phyloP scores from a whole-genome alignment of 106 monocot genomes.

The Vanilla planifolia region DNA sequence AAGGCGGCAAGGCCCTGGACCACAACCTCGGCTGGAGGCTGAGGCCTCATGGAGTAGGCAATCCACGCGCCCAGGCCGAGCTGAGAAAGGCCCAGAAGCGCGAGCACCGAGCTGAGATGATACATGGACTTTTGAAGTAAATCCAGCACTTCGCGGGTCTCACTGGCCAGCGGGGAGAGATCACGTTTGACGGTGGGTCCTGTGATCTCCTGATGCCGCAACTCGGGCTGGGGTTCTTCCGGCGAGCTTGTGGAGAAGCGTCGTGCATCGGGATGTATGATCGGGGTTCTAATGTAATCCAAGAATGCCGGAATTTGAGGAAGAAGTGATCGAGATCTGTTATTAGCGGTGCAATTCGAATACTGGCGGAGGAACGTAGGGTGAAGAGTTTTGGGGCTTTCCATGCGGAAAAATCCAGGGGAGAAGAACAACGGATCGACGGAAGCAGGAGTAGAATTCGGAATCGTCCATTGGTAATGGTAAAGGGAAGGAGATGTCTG shows the following conservation, averaged over 20 bases:
- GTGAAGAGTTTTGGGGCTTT: neutral
- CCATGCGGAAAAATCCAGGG: neutral
- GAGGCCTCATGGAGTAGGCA: slow-evolving; percentile 23
- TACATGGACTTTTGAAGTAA: slow-evolving; percentile 45
- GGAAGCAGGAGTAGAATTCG: neutral
- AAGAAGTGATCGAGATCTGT: neutral
- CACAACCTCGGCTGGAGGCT: slow-evolving; percentile 22
- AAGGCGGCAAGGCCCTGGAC: slow-evolving; percentile 62
- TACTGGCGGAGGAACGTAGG: neutral
- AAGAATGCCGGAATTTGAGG: neutral
- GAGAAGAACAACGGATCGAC: neutral
- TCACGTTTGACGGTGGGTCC: slow-evolving; percentile 95
- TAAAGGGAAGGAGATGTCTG: neutral
- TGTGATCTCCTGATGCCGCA: slow-evolving; percentile 80
- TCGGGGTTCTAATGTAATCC: neutral
- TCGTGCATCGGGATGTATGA: neutral
- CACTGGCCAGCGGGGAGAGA: slow-evolving; percentile 74
- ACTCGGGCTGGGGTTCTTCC: slow-evolving; percentile 9
- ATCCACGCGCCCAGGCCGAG: slow-evolving; percentile 76
- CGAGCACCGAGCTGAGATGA: slow-evolving; percentile 59
- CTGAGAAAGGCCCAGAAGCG: slow-evolving; percentile 61
- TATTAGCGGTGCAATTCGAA: neutral
- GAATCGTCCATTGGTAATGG: neutral
- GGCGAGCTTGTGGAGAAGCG: slow-evolving; percentile 8
- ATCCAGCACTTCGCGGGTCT: slow-evolving; percentile 67